Evolutionary conservation across 768 basidiomycete species (phyloP).

Genomic region (Termitomyces heimii): DNA sequence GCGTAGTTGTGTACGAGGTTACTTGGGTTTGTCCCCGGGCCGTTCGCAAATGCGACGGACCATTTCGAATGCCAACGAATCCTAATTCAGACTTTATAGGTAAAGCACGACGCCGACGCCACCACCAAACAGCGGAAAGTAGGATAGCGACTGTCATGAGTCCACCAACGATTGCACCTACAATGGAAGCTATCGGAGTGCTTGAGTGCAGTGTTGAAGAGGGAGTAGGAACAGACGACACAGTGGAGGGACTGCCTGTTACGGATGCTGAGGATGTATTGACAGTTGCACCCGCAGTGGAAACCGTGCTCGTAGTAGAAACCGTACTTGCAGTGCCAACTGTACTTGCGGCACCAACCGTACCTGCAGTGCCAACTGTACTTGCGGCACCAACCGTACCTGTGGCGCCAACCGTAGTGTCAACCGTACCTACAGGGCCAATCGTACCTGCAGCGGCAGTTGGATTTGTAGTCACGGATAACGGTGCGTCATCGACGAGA

Average conservation of each 20-base stretch:
- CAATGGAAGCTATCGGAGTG: constrained; percentile 6
- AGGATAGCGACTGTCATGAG: neutral
- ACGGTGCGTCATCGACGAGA: neutral
- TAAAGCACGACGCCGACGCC: neutral
- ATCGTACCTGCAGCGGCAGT: neutral
- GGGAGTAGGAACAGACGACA: neutral
- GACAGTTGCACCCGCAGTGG: neutral
- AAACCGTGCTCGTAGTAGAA: no score
- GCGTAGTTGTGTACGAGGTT: no score
- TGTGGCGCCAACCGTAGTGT: no score
- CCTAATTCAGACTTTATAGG: neutral
- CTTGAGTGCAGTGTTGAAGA: neutral
- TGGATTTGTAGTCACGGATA: neutral
- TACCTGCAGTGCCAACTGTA: no score
- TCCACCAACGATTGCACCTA: constrained; percentile 8
- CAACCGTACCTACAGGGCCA: no score
- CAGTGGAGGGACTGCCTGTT: neutral
- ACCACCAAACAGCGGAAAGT: constrained; percentile 1
- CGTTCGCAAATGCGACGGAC: no score
- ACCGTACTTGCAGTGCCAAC: no score
- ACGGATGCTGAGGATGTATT: no score
- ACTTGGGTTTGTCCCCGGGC: no score
- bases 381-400: no score
- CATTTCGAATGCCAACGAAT: no score
- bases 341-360: no score